These are phyloP conservation scores for Thyridium curvatum DNA, from an alignment of 2,329 filamentous ascomycete species.

Conservation along the genomic window DNA sequence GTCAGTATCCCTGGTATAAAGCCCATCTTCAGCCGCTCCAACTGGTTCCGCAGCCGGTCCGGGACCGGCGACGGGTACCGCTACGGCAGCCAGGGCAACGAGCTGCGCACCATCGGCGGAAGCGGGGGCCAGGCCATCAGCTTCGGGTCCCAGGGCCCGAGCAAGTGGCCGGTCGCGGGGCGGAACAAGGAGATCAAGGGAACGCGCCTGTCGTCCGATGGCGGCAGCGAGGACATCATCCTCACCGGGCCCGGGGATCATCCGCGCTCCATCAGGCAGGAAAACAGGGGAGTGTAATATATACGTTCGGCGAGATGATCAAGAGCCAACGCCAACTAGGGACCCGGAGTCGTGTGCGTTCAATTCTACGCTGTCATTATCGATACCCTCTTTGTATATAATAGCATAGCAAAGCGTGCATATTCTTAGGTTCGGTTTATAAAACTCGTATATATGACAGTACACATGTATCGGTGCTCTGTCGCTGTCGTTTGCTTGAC, in stretches of 20 bases:
- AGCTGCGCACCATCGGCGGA: neutral
- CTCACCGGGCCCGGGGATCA: neutral
- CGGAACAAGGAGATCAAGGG: neutral
- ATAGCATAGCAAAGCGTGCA: no score
- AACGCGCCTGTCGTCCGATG: neutral
- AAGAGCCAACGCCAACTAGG: no score
- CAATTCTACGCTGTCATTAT: no score
- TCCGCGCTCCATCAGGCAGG: no score
- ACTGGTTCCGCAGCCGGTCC: neutral
- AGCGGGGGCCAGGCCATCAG: neutral
- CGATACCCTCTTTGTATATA: no score
- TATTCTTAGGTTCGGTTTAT: no score
- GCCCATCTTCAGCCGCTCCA: constrained; percentile 2
- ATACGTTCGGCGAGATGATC: no score
- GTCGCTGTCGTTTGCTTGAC: no score
- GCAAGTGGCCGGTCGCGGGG: neutral
- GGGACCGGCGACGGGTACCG: neutral
- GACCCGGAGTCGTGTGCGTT: no score
- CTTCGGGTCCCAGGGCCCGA: neutral
- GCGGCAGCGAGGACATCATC: neutral
- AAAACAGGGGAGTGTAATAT: no score
- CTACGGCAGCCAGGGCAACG: neutral
- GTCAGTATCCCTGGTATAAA: constrained; percentile 4
- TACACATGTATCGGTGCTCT: no score
- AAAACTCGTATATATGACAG: no score